A percentile compares a stretch with the other conserved stretches of the same genome.
These are phyloP conservation scores for Cladobotryum mycophilum DNA, from an alignment of 2,329 filamentous ascomycete species.

Conservation along the genomic window DNA sequence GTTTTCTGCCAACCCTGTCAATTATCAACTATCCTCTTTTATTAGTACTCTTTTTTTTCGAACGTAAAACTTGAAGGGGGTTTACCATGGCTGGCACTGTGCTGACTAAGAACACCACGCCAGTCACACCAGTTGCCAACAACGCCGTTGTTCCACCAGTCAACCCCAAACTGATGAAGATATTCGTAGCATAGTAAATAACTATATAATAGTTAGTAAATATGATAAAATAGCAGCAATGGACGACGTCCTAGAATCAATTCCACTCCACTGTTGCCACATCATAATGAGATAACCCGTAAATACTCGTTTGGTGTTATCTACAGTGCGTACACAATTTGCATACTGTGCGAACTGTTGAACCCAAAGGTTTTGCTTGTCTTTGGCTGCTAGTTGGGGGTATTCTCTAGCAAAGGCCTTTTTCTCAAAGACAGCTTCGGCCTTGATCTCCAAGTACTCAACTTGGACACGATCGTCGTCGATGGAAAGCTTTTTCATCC, in stretches of 20 bases:
- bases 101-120: constrained; percentile 56
- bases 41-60: neutral
- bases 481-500: constrained; percentile 53
- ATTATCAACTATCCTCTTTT: constrained; percentile 23
- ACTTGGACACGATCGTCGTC: constrained; percentile 64
- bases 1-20: constrained; percentile 35
- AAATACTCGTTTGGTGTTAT: constrained; percentile 56
- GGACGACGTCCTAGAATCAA: constrained; percentile 10
- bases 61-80: neutral
- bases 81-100: constrained; percentile 27
- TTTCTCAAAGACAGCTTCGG: constrained; percentile 71
- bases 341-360: constrained; percentile 45
- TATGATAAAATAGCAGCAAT: neutral
- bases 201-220: constrained; percentile 27
- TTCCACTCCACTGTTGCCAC: constrained; percentile 42
- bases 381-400: constrained; percentile 35
- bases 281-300: constrained; percentile 56
- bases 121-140: constrained; percentile 64
- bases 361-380: constrained; percentile 35
- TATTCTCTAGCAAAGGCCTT: constrained; percentile 57
- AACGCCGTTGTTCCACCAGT: constrained; percentile 53
- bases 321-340: constrained; percentile 39
- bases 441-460: constrained; percentile 79
- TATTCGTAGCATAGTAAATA: constrained; percentile 45
- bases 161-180: constrained; percentile 60